Percentiles rank a stretch among this genome's conserved stretches.
These are phyloP conservation scores for Kuraishia capsulata DNA, from an alignment of 805 yeast species.

Conservation along the genomic window DNA sequence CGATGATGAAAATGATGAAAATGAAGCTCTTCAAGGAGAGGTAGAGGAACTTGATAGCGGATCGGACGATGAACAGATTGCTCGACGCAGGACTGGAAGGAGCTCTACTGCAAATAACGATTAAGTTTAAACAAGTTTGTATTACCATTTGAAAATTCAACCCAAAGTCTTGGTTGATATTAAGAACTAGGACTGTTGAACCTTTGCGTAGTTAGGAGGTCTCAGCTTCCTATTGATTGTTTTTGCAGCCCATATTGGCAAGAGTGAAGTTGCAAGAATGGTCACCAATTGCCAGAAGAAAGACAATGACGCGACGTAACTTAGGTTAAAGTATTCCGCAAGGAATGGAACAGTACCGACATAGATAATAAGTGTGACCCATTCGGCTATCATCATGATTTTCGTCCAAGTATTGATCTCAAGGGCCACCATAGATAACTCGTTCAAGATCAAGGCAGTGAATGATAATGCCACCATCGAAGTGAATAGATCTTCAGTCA, in stretches of 20 bases:
- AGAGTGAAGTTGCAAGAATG: conserved; percentile 58
- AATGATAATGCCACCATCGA: conserved; percentile 83
- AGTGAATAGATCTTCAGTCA: conserved; percentile 42
- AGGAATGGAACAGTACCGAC: conserved; percentile 76
- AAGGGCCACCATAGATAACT: conserved; percentile 85
- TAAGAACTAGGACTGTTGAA: conserved; percentile 76
- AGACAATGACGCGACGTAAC: conserved; percentile 43
- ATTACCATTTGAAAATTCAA: too few relatives aligned
- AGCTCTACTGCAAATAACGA: too few relatives aligned
- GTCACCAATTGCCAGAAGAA: conserved; percentile 65
- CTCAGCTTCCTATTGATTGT: conserved; percentile 64
- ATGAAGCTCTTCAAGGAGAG: not conserved
- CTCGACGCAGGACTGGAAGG: too few relatives aligned
- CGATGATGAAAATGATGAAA: conserved; percentile 18
- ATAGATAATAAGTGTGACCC: conserved; percentile 60
- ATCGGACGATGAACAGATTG: not conserved
- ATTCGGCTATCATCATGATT: conserved; percentile 63
- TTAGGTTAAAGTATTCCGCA: conserved; percentile 76
- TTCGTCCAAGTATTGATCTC: conserved; percentile 90
- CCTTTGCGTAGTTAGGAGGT: conserved; percentile 97
- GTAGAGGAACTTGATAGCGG: not conserved
- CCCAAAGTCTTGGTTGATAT: too few relatives aligned
- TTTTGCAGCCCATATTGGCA: conserved; percentile 87
- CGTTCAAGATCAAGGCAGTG: conserved; percentile 72
- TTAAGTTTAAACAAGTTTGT: too few relatives aligned